Base-by-base conservation (phyloP, 1,284 basidiomycete genomes). In the Chalciporus sp. region DNA sequence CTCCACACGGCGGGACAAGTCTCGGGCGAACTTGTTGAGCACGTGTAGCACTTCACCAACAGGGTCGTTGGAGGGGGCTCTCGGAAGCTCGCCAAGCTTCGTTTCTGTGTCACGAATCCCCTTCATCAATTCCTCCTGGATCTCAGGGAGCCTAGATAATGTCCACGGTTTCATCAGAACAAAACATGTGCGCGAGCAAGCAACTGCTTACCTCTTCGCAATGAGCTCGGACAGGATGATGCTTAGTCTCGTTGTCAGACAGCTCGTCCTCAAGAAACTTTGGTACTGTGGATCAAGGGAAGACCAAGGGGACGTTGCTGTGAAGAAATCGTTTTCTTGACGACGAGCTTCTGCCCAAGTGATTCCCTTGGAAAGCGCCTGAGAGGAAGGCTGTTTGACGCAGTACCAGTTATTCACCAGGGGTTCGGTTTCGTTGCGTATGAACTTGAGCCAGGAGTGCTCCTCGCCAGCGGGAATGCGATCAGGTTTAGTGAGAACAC, bases 401-500 rank as follows among this genome's bases (percentile, higher is more conserved):
- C 83, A 85, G 62, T 78, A 90, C 86, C 88, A 91, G 9, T 84
- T 83, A 52, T 89, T 81, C 7, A 76, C 69, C 1, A 89, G 73
- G 0, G 78, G 63, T 48, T 85, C 80, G 10, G 74, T 74, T 40
- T 85, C 80, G 53, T 85, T 81, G 7, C 76, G 72, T 27, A 89
- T 78, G 43, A 86, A 79, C 0, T 68, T 65, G 8, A 89, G 55
- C 90, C 89, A 92, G 1, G 60, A 61, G 0, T 65, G 60, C 57
- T 90, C 84, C 28, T 89, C 85, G 0, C 86, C 88, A 0, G 61
- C 7, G 0, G 80, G 81, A 44, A 91, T 88, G 4, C 84, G 81
- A 63, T 92, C 90, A 0, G 89, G 86, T 64, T 92, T 92, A 0
- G 90, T 92, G n/a, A 92, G 75, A 16, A 92, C 89, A 52, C 88